A percentile compares a stretch with the other conserved stretches of the same genome.
Evolutionary conservation across 2,329 filamentous ascomycete genomes (phyloP).

Genomic region (Botryotinia globosa): DNA sequence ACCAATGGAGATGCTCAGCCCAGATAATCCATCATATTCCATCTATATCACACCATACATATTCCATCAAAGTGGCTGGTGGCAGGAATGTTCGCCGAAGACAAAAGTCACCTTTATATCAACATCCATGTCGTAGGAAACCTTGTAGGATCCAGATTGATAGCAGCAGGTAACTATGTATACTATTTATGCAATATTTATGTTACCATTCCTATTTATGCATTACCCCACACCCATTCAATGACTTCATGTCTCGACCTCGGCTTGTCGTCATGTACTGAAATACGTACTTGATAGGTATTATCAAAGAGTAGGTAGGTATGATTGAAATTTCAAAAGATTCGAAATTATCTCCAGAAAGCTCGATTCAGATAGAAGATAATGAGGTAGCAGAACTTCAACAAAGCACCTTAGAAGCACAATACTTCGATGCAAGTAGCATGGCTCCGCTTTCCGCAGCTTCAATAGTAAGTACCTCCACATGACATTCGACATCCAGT

Average conservation of each 20-base stretch:
- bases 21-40: neutral
- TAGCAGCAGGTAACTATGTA: neutral
- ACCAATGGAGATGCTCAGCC: neutral
- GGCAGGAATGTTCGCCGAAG: neutral
- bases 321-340: neutral
- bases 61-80: too few relatives aligned
- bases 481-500: too few relatives aligned
- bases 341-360: neutral
- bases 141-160: neutral
- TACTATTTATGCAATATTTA: neutral
- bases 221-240: constrained; percentile 12
- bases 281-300: neutral
- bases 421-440: constrained; percentile 37
- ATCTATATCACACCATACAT: neutral
- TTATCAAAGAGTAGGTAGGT: neutral
- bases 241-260: constrained; percentile 13
- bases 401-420: constrained; percentile 35
- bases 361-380: constrained; percentile 35
- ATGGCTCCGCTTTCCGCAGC: constrained; percentile 38
- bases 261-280: neutral
- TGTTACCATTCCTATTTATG: neutral
- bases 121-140: neutral
- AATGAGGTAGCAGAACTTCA: constrained; percentile 34
- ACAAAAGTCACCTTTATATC: neutral
- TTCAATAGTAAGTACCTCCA: constrained; percentile 31